phyloP scores from a whole-genome alignment of 2,329 filamentous ascomycete species.

The Colletotrichum sp. region DNA sequence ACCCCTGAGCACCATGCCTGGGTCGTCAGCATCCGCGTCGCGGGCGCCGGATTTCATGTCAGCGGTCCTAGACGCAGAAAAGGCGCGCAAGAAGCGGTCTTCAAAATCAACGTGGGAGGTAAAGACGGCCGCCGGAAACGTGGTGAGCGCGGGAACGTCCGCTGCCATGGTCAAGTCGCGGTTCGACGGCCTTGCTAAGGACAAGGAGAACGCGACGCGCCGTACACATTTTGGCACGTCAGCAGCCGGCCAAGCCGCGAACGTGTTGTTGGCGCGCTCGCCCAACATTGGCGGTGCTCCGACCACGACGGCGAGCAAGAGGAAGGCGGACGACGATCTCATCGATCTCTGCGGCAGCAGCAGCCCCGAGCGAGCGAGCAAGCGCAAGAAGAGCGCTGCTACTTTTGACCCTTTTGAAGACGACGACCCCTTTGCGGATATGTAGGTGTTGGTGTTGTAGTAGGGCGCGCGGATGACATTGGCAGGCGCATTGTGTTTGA shows the following conservation, averaged over 20 bases:
- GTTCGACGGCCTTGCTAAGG: background rate
- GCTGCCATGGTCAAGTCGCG: background rate
- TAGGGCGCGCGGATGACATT: background rate
- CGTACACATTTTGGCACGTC: background rate
- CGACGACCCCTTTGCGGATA: slow-evolving; percentile 19
- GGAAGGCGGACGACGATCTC: slow-evolving; percentile 3
- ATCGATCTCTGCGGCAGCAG: slow-evolving; percentile 10
- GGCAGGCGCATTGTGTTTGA: background rate
- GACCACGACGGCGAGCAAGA: background rate
- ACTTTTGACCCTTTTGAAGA: background rate
- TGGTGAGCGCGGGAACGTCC: background rate
- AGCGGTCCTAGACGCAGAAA: background rate
- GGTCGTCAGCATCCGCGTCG: background rate
- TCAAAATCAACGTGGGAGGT: slow-evolving; percentile 3
- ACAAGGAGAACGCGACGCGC: background rate
- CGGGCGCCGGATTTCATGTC: background rate
- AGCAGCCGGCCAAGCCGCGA: background rate
- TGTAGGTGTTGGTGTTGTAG: background rate
- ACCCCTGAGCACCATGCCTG: background rate
- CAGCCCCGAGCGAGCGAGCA: background rate
- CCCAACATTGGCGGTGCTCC: background rate
- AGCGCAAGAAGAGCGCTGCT: background rate
- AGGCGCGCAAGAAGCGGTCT: background rate
- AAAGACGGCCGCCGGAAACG: background rate
- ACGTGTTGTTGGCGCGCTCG: background rate